Percentiles rank a stretch among this genome's conserved stretches.
These are phyloP conservation scores for Pleurotus djamor DNA, from an alignment of 768 basidiomycete species.

Conservation along the genomic window DNA sequence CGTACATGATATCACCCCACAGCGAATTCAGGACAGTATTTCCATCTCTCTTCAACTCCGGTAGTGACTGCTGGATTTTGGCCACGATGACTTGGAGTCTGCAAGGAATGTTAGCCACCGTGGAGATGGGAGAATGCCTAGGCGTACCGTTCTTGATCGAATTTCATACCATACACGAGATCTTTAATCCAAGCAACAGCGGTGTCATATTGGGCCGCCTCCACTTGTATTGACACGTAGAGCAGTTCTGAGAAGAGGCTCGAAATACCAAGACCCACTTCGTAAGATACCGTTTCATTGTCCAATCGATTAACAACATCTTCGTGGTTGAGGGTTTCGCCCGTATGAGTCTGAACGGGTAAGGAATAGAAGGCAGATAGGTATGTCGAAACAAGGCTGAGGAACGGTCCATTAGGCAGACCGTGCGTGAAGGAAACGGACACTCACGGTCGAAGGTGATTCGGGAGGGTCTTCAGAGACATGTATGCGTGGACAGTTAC, in stretches of 20 bases:
- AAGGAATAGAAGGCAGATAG: conserved; percentile 86
- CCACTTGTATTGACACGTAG: conserved; percentile 81
- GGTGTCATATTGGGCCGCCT: conserved; percentile 71
- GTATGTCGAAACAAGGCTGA: conserved; percentile 76
- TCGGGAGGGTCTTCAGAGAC: conserved; percentile 70
- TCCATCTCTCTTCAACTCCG: conserved; percentile 90
- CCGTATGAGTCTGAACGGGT: conserved; percentile 70
- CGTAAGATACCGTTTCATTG: conserved; percentile 88
- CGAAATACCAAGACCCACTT: conserved; percentile 62
- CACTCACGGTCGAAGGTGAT: conserved; percentile 73
- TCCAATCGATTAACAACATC: conserved; percentile 90
- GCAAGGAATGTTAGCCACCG: conserved; percentile 1
- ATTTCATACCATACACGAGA: conserved; percentile 71
- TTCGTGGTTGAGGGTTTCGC: conserved; percentile 76
- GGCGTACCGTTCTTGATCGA: conserved; percentile 74
- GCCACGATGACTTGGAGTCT: conserved; percentile 85
- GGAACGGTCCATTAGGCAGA: conserved; percentile 3
- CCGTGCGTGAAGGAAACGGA: no score
- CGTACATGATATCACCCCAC: conserved; percentile 63
- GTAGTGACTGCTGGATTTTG: conserved; percentile 87
- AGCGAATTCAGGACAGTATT: conserved; percentile 74
- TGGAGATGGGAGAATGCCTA: neutral
- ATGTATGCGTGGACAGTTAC: conserved; percentile 78
- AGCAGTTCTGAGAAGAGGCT: conserved; percentile 72
- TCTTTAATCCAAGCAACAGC: conserved; percentile 88